Conservation (phyloP, 2,329 filamentous ascomycete genomes). For the Alternaria incomplexa region DNA sequence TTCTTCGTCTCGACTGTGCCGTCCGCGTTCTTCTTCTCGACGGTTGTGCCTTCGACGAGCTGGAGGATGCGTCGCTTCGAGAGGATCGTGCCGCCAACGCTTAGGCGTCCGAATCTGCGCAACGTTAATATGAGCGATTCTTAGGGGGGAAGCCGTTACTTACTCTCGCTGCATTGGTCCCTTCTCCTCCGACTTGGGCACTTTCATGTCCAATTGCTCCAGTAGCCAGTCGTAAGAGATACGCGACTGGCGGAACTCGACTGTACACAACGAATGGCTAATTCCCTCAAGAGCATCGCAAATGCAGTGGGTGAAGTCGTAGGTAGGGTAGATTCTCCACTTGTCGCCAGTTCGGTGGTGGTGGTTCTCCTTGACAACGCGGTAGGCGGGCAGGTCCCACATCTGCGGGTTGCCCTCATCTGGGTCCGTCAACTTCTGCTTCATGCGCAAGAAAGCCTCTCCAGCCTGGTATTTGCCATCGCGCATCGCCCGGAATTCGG, state of each 20-base stretch:
- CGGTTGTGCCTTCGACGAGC: constrained; percentile 70
- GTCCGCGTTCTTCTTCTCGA: constrained; percentile 53
- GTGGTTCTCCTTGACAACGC: constrained; percentile 74
- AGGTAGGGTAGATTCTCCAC: constrained; percentile 95
- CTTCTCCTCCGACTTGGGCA: constrained; percentile 62
- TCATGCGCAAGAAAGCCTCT: constrained; percentile 89
- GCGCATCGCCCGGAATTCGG: constrained; percentile 87
- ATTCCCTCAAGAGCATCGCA: constrained; percentile 93
- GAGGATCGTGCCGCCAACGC: constrained; percentile 82
- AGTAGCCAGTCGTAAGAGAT: constrained; percentile 93
- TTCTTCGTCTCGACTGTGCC: constrained; percentile 47
- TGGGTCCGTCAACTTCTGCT: constrained; percentile 70
- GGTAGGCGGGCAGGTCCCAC: constrained; percentile 95
- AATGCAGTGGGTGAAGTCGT: constrained; percentile 89
- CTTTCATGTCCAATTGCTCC: constrained; percentile 79
- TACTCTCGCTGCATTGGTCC: constrained; percentile 87
- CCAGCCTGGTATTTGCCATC: constrained; percentile 88
- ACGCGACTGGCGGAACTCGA: constrained; percentile 84
- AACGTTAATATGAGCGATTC: constrained; percentile 11
- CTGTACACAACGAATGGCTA: constrained; percentile 91
- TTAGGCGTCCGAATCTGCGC: constrained; percentile 68
- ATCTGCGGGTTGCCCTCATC: constrained; percentile 87
- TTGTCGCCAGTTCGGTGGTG: constrained; percentile 81
- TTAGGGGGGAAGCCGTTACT: constrained; percentile 10
- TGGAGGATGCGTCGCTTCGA: constrained; percentile 85